Base-by-base conservation (phyloP, 306 rosid species). In the Medicago lupulina region DNA sequence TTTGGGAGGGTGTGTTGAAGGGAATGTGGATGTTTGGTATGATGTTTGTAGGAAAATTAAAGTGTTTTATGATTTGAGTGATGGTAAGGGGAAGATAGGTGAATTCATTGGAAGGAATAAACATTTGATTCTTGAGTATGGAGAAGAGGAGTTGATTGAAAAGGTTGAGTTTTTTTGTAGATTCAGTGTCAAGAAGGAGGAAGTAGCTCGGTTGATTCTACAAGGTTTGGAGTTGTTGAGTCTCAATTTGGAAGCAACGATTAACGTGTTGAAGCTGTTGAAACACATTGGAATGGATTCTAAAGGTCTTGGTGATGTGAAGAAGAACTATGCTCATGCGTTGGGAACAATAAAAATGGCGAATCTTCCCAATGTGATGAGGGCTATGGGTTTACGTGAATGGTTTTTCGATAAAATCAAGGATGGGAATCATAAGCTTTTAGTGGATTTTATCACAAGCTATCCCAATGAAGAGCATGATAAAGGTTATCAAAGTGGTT, bases 331-430 rank as follows among this genome's bases (percentile, higher is more conserved):
- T 61, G 80, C 86, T 54, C 85, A 85, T 81, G 88, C 46, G 16
- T 71, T 89, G 59, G 97, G 97, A 67, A 87, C 87, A 53, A 90
- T 81, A 43, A 81, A 71, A 55, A 87, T 88, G 90, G 85, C 71
- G 53, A 88, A 92, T 84, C 66, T 92, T 75, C 97, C 97, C 51
- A 67, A 82, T 79, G 75, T 84, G 40, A 81, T 88, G 89, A 92
- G 80, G 73, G 93, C 93, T 77, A 77, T 92, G 87, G 75, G 86
- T 85, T 86, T 92, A 60, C 82, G 79, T 28, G 85, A 82, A 62
- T 92, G 97, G 93, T 89, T 89, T 76, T 84, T 91, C 31, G 18
- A 79, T 61, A 88, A 80, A 81, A 71, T 91, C 31, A 86, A 81
- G 72, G 81, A 76, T 62, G 90, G 89, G 17, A 79, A 85, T 74